Evolutionary conservation across 805 yeast species (phyloP), one percentile per base, ranked within the genome.

Genomic region (Nakazawaea ambrosiae): DNA sequence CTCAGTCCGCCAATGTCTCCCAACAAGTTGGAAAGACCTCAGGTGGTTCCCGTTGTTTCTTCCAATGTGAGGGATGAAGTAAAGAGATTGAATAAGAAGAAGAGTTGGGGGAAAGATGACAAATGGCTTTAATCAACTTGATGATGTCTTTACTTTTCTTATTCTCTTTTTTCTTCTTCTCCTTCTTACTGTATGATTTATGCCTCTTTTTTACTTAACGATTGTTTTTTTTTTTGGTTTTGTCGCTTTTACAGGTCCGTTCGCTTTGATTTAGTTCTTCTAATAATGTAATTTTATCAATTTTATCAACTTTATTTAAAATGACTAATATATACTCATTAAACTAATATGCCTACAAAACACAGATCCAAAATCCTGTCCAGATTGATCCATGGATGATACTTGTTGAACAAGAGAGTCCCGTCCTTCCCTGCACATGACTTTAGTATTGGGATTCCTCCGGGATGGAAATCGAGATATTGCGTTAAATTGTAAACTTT

Each of bases 391-490:
- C 63, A 61, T 10, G 61, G 49, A 45, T 73, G 79, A 44, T 81
- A 83, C 57, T 78, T 77, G 56, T 79, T 75, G 51, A 90, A 90
- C 43, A 84, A 51, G 2, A 60, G 47, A 3, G 96, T 86, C 1
- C 90, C 92, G 54, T 90, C 97, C 34, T 67, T 66, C 0, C 96
- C 96, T 1, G 94, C 92, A 49, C 82, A 75, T 35, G 75, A 71
- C 75, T 85, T 65, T 29, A 90, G 61, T 50, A 87, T 85, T 5
- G 74, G 76, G 4, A 67, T 77, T 2, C 98, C 98, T 25, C 98
- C 98, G 0, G 98, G 98, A 48, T 90, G 98, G 56, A 78, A 92
- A 38, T 73, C 65, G 25, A 92, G 53, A 56, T 92, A 90, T 10
- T 82, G 78, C 1, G 96, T 78, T n/a, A 90, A 65, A 51, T 89